Conservation (phyloP, 2,329 filamentous ascomycete species). For the Arthrobotrys pseudoclavata region DNA sequence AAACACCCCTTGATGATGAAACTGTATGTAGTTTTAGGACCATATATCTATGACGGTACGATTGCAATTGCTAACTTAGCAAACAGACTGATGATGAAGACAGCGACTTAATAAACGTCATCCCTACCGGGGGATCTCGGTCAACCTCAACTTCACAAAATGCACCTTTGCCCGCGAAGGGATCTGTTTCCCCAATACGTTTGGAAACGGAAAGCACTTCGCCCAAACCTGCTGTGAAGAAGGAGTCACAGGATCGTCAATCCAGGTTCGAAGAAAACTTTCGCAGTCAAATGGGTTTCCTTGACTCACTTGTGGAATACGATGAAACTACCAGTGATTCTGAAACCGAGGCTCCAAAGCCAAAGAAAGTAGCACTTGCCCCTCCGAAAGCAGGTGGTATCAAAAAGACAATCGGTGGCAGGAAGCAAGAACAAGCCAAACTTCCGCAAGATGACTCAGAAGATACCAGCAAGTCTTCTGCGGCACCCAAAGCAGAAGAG, state of each 20-base stretch:
- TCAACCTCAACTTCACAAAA: conserved; percentile 35
- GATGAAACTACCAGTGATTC: conserved; percentile 47
- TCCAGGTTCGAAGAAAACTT: conserved; percentile 42
- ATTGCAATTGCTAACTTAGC: conserved; percentile 9
- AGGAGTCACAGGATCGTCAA: neutral
- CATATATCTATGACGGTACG: neutral
- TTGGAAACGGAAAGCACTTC: conserved; percentile 21
- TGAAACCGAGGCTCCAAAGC: conserved; percentile 23
- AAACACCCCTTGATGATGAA: conserved; percentile 37
- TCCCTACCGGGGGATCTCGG: conserved; percentile 38
- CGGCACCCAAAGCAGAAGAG: conserved; percentile 8
- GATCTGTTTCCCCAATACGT: conserved; percentile 16
- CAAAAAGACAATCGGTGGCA: conserved; percentile 53
- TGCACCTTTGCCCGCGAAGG: conserved; percentile 3
- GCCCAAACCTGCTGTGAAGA: conserved; percentile 21
- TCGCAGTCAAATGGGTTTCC: conserved; percentile 26
- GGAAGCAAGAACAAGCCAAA: conserved; percentile 27
- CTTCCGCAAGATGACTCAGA: conserved; percentile 6
- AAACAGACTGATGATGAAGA: conserved; percentile 55
- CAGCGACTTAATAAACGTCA: conserved; percentile 24
- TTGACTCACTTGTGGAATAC: conserved; percentile 33
- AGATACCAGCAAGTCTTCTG: neutral
- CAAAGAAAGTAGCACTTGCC: conserved; percentile 9
- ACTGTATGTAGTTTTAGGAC: conserved; percentile 16
- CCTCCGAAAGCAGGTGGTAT: conserved; percentile 37